A percentile compares a stretch with the other conserved stretches of the same genome.
phyloP scores from a whole-genome alignment of 768 basidiomycete genomes.

The Mycena haematopus region DNA sequence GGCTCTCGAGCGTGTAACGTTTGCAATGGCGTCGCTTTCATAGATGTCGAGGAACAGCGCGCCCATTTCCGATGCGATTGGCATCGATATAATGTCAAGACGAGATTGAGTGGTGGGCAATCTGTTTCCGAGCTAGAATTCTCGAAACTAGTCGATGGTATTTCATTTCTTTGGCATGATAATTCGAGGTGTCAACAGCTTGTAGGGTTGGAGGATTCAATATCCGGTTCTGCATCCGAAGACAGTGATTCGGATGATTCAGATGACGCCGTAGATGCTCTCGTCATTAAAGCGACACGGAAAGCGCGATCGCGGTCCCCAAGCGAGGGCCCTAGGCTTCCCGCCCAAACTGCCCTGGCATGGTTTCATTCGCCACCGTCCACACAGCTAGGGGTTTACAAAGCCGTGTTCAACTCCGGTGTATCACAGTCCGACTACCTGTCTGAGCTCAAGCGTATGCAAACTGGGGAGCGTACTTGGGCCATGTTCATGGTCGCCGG shows the following conservation, averaged over 20 bases:
- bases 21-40: conserved; percentile 73
- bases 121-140: conserved; percentile 77
- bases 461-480: conserved; percentile 77
- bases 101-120: conserved; percentile 66
- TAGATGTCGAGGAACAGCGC: conserved; percentile 82
- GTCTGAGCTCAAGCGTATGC: conserved; percentile 68
- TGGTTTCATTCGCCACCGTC: conserved; percentile 92
- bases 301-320: conserved; percentile 55
- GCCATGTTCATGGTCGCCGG: conserved; percentile 97
- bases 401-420: conserved; percentile 63
- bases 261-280: conserved; percentile 62
- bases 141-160: conserved; percentile 81
- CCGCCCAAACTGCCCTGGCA: conserved; percentile 69
- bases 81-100: conserved; percentile 98
- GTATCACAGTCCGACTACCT: conserved; percentile 57
- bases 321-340: conserved; percentile 36
- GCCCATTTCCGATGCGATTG: conserved; percentile 92
- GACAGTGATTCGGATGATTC: conserved; percentile 61
- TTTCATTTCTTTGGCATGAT: conserved; percentile 25
- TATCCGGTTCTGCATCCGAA: conserved; percentile 87
- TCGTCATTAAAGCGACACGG: conserved; percentile 67
- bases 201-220: conserved; percentile 80
- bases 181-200: conserved; percentile 1
- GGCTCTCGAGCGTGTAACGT: conserved; percentile 71
- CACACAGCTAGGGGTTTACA: conserved; percentile 92